Evolutionary conservation across 768 basidiomycete genomes (phyloP), one percentile per base, ranked within the genome.

Genomic region (Hericium rajendrae): DNA sequence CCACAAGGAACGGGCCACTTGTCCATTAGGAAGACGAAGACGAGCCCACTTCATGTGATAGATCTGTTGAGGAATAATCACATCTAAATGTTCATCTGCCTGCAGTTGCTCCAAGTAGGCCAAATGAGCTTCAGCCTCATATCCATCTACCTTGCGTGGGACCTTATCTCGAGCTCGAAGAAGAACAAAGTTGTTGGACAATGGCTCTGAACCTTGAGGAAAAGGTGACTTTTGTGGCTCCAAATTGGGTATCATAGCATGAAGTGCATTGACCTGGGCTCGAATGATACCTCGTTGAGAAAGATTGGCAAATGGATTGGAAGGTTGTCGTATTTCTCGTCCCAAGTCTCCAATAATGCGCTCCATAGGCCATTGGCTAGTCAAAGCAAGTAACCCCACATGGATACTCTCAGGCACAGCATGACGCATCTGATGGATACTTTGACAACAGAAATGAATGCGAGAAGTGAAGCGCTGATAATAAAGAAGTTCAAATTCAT

Each of bases 401-500:
- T 66, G 54, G 11, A 38, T 1, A 6, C 49, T 57, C 51, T 76
- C 69, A 0, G 56, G 57, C 3, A 54, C 62, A 22, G 68, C 41
- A 53, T 76, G 75, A 1, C 65, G 22, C 3, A 71, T 53, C 0
- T 61, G 54, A 56, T 75, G 74, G 16, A 75, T 57, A 50, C 68
- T 65, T 20, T 61, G 74, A 1, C 65, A 65, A 15, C 62, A 38
- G 54, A 76, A 73, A 52, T 77, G 75, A 26, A 77, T 49, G 4
- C 48, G 65, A 9, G 28, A 63, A n/a, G 43, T 0, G 0, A 41
- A 28, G 1, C 62, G 69, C 26, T 72, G 69, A 52, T 67, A 70
- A 59, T 77, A 76, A 0, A 74, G 56, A 0, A 51, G 18, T 58
- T 77, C 73, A 59, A 66, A 77, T 13, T 75, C 71, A 4, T 57